Conservation (phyloP, 176 grass and related monocot species). For the Calamus simplicifolius region DNA sequence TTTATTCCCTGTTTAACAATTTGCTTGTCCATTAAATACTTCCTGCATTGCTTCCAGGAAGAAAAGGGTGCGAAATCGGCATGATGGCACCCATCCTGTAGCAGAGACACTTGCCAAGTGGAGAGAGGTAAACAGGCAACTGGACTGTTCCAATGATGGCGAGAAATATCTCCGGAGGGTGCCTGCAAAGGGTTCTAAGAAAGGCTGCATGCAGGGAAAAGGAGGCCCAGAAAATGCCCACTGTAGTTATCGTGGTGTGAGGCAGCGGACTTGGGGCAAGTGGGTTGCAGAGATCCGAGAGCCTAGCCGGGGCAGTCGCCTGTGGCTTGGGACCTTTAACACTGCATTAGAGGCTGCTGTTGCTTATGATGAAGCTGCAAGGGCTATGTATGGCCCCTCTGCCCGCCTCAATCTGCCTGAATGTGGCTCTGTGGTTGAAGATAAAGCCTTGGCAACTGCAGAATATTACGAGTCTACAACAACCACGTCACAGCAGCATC, state of each 20-base stretch:
- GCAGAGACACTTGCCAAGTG: conserved; percentile 16
- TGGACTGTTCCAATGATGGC: no score
- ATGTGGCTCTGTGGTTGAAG: background rate
- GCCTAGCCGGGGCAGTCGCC: conserved; percentile 30
- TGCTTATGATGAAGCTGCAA: conserved; percentile 47
- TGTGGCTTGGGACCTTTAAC: conserved; percentile 59
- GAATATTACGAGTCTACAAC: no score
- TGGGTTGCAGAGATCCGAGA: conserved; percentile 66
- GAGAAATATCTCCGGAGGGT: background rate
- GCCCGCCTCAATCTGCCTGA: conserved; percentile 37
- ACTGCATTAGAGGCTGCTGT: conserved; percentile 43
- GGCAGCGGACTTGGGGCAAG: conserved; percentile 65
- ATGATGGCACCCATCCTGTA: conserved; percentile 3
- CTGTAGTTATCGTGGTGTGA: conserved; percentile 44
- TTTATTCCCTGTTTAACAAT: no score
- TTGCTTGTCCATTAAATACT: no score
- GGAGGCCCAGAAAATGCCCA: conserved; percentile 27
- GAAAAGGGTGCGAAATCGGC: background rate
- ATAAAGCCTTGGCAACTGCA: background rate
- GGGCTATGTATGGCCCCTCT: conserved; percentile 25
- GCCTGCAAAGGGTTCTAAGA: conserved; percentile 14
- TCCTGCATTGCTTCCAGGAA: conserved; percentile 5
- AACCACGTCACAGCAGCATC: no score
- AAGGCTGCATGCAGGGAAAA: conserved; percentile 25
- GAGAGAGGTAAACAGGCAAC: conserved; percentile 8